These are phyloP conservation scores for Aspergillus ochraceus DNA, from an alignment of 2,329 filamentous ascomycete species.

Conservation along the genomic window DNA sequence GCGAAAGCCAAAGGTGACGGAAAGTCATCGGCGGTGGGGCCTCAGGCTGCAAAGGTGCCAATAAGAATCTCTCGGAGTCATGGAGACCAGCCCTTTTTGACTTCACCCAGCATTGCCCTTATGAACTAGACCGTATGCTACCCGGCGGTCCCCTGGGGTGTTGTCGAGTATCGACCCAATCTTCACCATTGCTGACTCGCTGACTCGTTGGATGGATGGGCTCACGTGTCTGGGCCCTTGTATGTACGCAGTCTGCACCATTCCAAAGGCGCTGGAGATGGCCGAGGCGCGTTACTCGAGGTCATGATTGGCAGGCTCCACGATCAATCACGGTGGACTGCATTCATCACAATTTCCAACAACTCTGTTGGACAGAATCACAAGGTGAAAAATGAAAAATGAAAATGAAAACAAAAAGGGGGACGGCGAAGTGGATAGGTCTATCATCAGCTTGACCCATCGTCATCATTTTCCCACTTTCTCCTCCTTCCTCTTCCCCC, in stretches of 20 bases:
- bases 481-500: neutral
- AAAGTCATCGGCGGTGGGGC: neutral
- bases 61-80: neutral
- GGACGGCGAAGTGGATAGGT: neutral
- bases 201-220: neutral
- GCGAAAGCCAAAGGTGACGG: neutral
- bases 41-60: neutral
- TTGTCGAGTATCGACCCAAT: neutral
- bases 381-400: neutral
- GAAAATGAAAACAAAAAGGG: neutral
- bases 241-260: neutral
- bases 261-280: neutral
- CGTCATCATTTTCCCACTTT: neutral
- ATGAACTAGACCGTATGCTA: neutral
- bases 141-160: neutral
- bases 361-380: neutral
- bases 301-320: neutral
- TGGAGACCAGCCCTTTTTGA: neutral
- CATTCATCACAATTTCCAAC: neutral
- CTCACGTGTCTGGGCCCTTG: neutral
- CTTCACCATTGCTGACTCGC: too few relatives aligned
- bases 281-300: neutral
- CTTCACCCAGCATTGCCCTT: neutral
- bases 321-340: neutral
- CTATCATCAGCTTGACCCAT: neutral